These are phyloP conservation scores for Pseudogymnoascus sp. DNA, from an alignment of 2,329 filamentous ascomycete genomes.

Conservation along the genomic window DNA sequence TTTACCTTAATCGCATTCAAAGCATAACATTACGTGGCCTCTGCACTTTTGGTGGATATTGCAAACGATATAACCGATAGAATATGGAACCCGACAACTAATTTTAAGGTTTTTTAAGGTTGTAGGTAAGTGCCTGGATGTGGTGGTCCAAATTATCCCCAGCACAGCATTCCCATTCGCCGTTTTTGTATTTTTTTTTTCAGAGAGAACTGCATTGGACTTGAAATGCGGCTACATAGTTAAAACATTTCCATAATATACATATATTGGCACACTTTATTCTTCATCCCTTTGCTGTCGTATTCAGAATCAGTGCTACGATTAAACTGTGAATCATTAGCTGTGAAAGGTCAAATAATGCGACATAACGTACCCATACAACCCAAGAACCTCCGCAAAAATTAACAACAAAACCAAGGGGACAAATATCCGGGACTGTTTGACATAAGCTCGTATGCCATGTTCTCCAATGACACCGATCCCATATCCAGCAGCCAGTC, in stretches of 20 bases:
- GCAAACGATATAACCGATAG: background rate
- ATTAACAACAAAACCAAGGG: background rate
- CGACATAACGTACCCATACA: background rate
- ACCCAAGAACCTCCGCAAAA: background rate
- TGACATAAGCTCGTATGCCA: background rate
- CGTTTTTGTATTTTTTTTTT: background rate
- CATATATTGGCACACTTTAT: background rate
- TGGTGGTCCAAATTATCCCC: background rate
- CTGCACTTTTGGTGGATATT: background rate
- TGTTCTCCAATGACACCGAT: slow-evolving; percentile 1
- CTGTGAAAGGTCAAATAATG: background rate
- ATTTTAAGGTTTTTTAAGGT: background rate
- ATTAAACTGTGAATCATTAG: background rate
- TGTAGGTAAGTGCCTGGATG: background rate
- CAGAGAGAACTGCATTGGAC: background rate
- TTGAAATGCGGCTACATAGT: background rate
- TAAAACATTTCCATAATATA: background rate
- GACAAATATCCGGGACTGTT: background rate
- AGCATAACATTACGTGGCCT: background rate
- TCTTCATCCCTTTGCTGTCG: background rate
- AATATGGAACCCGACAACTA: background rate
- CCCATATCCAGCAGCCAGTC: background rate
- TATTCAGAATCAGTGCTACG: background rate
- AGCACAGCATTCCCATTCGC: no score
- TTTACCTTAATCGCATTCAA: background rate